A percentile compares a stretch with the other conserved stretches of the same genome.
phyloP scores from a whole-genome alignment of 2,329 filamentous ascomycete species.

The Aspergillus glaucus region DNA sequence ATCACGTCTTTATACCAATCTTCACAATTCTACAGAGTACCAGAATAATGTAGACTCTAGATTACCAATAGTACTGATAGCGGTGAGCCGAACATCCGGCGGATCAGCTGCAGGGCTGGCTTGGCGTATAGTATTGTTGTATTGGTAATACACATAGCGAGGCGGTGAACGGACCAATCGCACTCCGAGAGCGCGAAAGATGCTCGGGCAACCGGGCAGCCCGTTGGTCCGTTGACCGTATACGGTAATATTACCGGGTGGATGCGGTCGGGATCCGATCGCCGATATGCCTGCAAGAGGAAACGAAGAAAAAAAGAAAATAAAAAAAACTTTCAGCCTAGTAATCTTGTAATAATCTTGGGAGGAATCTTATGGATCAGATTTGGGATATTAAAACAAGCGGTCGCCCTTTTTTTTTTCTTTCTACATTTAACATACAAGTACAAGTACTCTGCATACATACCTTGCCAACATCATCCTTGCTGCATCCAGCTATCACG shows the following conservation, averaged over 20 bases:
- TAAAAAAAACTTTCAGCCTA: conserved; percentile 7
- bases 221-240: neutral
- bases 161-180: neutral
- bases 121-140: too few species aligned
- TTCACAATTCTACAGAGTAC: too few species aligned
- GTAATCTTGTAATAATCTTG: neutral
- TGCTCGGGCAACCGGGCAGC: neutral
- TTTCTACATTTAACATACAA: neutral
- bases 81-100: too few species aligned
- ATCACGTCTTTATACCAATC: too few species aligned
- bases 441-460: neutral
- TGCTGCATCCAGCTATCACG: neutral
- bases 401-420: neutral
- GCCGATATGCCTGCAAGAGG: neutral
- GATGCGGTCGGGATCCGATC: neutral
- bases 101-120: too few species aligned
- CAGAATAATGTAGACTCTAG: too few species aligned
- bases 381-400: neutral
- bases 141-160: neutral
- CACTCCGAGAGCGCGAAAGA: neutral
- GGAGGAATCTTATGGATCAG: neutral
- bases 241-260: neutral
- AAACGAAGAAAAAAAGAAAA: conserved; percentile 2
- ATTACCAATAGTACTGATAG: too few species aligned
- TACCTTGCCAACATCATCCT: neutral